Percentiles rank a stretch among this genome's conserved stretches.
Evolutionary conservation across 768 basidiomycete species (phyloP).

Genomic region (Tricholoma hemisulphureum): DNA sequence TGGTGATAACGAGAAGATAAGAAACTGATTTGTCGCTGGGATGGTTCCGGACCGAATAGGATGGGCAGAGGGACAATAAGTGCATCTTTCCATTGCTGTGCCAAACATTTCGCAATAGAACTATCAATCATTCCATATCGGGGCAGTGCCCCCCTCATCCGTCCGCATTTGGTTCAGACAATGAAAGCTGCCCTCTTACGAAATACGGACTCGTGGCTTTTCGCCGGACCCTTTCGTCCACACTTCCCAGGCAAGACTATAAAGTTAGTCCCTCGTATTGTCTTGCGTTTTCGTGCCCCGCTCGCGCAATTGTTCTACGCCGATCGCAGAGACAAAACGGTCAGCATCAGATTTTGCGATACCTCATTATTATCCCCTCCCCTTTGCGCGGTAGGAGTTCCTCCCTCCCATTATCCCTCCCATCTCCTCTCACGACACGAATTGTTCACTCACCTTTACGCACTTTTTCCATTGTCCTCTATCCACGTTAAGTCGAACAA

Average conservation of each 20-base stretch:
- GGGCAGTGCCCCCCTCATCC: slow-evolving; percentile 32
- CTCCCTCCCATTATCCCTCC: slow-evolving; percentile 21
- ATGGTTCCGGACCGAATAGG: slow-evolving; percentile 30
- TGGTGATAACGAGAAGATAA: slow-evolving; percentile 27
- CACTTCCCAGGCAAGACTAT: slow-evolving; percentile 39
- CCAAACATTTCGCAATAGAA: slow-evolving; percentile 35
- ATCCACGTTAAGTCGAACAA: slow-evolving; percentile 27
- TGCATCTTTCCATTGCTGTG: slow-evolving; percentile 35
- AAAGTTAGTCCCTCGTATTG: slow-evolving; percentile 57
- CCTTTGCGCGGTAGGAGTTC: slow-evolving; percentile 37
- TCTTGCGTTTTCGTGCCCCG: slow-evolving; percentile 59
- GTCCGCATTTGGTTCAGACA: slow-evolving; percentile 32
- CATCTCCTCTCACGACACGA: slow-evolving; percentile 25
- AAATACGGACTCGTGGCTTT: slow-evolving; percentile 37
- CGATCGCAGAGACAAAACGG: slow-evolving; percentile 49
- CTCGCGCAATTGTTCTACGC: slow-evolving; percentile 61
- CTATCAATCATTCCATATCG: slow-evolving; percentile 34
- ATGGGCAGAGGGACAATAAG: slow-evolving; percentile 46
- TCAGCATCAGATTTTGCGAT: slow-evolving; percentile 39
- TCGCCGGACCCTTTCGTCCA: slow-evolving; percentile 39
- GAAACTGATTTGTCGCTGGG: slow-evolving; percentile 19
- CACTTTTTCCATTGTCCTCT: slow-evolving; percentile 26
- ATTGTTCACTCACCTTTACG: slow-evolving; percentile 16
- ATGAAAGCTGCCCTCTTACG: slow-evolving; percentile 35
- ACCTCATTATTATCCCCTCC: slow-evolving; percentile 47